Evolutionary conservation across 345 rosid genomes (phyloP).

Genomic region (Anacardium occidentale): DNA sequence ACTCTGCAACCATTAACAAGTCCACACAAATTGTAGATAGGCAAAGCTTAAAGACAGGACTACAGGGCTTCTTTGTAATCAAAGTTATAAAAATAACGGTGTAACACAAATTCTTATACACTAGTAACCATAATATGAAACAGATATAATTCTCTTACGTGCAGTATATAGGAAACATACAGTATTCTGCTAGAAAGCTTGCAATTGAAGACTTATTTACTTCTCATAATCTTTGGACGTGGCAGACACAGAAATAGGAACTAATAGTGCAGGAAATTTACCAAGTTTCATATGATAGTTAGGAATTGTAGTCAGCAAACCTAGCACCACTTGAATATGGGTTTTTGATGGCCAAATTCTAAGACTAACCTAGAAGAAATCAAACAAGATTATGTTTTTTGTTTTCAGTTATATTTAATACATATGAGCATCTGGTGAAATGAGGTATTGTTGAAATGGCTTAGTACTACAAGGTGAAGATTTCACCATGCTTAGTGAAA

Average conservation of each 20-base stretch:
- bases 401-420: neutral
- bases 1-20: neutral
- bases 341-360: neutral
- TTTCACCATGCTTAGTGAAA: neutral
- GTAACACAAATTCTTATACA: too few species aligned
- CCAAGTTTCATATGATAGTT: too few species aligned
- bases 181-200: neutral
- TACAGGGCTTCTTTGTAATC: too few species aligned
- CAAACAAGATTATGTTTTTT: neutral
- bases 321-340: neutral
- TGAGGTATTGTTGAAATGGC: neutral
- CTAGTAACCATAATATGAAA: neutral
- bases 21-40: neutral
- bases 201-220: slow-evolving; percentile 1
- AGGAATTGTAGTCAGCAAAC: neutral
- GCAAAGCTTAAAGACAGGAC: neutral
- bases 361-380: neutral
- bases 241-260: neutral
- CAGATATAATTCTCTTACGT: neutral
- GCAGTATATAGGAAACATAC: neutral
- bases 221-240: neutral
- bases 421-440: neutral
- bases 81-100: neutral
- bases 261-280: neutral
- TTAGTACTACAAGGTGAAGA: neutral